Conservation (phyloP, 2,329 filamentous ascomycete species). For the Aspergillus sergii region DNA sequence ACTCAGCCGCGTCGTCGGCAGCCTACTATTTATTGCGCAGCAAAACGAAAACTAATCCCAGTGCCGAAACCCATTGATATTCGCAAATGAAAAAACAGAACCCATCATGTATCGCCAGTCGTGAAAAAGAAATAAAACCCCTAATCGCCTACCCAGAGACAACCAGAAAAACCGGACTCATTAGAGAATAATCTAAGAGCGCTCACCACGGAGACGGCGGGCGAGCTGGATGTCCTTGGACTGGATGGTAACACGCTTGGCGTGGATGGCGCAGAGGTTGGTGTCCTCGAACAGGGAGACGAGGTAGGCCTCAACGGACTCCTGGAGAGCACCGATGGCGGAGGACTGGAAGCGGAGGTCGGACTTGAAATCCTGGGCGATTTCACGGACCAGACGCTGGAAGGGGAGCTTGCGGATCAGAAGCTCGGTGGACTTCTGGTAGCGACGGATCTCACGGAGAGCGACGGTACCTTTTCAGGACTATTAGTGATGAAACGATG, state of each 20-base stretch:
- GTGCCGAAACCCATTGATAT: constrained; percentile 43
- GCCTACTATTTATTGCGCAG: constrained; percentile 34
- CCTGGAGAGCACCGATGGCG: constrained; percentile 94
- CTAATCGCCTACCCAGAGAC: constrained; percentile 44
- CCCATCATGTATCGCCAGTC: constrained; percentile 49
- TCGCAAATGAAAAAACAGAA: constrained; percentile 37
- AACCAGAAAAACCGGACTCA: constrained; percentile 33
- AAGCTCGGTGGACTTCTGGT: constrained; percentile 96
- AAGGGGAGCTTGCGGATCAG: constrained; percentile 97
- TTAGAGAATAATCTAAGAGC: constrained; percentile 63
- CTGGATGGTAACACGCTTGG: constrained; percentile 97
- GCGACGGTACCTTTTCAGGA: constrained; percentile 72
- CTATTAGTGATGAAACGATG: constrained; percentile 27
- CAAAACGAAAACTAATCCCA: constrained; percentile 39
- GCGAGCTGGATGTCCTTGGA: constrained; percentile 95
- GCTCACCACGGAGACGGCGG: constrained; percentile 90
- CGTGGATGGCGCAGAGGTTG: constrained; percentile 97
- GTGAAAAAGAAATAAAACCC: constrained; percentile 42
- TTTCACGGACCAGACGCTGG: constrained; percentile 96
- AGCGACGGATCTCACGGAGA: constrained; percentile 97
- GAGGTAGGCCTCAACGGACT: constrained; percentile 98
- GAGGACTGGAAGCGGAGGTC: constrained; percentile 97
- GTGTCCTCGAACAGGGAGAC: constrained; percentile 98
- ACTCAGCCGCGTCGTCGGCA: constrained; percentile 30
- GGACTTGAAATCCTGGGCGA: constrained; percentile 93